phyloP scores from a whole-genome alignment of 805 yeast genomes.

The Kluyveromyces dobzhanskii region DNA sequence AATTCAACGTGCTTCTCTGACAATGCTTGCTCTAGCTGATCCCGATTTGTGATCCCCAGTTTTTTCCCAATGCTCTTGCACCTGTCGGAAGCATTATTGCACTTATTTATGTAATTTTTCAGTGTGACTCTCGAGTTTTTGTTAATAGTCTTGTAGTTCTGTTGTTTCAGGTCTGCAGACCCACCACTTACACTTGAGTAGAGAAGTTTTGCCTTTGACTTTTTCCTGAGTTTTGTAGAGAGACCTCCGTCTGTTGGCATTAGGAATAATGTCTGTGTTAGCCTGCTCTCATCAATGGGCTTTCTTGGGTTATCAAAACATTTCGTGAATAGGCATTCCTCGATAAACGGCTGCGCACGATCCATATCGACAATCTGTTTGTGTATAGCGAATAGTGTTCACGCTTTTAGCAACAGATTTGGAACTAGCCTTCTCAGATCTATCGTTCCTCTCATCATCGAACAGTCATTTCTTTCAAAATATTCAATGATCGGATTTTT shows the following conservation, averaged over 20 bases:
- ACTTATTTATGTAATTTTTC: slow-evolving; percentile 19
- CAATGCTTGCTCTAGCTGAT: slow-evolving; percentile 18
- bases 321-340: slow-evolving; percentile 22
- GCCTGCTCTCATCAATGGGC: slow-evolving; percentile 26
- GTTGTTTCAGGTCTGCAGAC: slow-evolving; percentile 13
- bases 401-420: too few relatives aligned
- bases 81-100: slow-evolving; percentile 16
- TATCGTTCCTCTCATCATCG: too few relatives aligned
- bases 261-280: slow-evolving; percentile 24
- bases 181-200: slow-evolving; percentile 9
- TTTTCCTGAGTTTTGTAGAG: slow-evolving; percentile 16
- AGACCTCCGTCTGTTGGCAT: slow-evolving; percentile 31
- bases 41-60: slow-evolving; percentile 10
- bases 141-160: slow-evolving; percentile 19
- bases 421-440: too few relatives aligned
- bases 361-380: slow-evolving; percentile 16
- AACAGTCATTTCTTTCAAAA: too few relatives aligned
- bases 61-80: slow-evolving; percentile 25
- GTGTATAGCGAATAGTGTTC: background rate
- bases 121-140: slow-evolving; percentile 27
- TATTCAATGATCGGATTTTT: too few relatives aligned
- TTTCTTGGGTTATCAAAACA: slow-evolving; percentile 23
- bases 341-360: slow-evolving; percentile 23
- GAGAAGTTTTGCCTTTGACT: slow-evolving; percentile 9
- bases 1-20: slow-evolving; percentile 13